These are phyloP conservation scores for Myxozyma lipomycoides DNA, from an alignment of 805 yeast genomes.

Conservation along the genomic window DNA sequence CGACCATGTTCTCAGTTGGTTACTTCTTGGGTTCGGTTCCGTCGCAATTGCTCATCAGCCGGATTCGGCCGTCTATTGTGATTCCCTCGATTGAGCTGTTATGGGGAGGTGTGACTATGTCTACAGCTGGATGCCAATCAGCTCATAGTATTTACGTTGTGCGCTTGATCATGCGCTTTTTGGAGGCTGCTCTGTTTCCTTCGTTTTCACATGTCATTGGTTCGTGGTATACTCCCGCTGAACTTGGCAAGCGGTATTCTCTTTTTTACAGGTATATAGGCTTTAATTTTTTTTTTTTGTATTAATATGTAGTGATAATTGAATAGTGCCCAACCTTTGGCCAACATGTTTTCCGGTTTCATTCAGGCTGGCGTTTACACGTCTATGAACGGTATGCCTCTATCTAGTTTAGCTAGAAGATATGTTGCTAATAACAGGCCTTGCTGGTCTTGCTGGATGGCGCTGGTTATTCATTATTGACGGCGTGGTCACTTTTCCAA, in stretches of 20 bases:
- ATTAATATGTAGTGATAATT: too few relatives aligned
- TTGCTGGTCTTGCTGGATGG: slow-evolving; percentile 59
- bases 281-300: slow-evolving; percentile 54
- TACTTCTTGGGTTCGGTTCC: slow-evolving; percentile 42
- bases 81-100: slow-evolving; percentile 30
- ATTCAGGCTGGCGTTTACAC: slow-evolving; percentile 55
- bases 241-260: slow-evolving; percentile 16
- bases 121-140: slow-evolving; percentile 30
- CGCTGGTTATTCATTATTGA: slow-evolving; percentile 30
- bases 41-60: slow-evolving; percentile 34
- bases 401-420: too few relatives aligned
- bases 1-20: slow-evolving; percentile 58
- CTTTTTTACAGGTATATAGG: slow-evolving; percentile 10
- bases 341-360: slow-evolving; percentile 58
- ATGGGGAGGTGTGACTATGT: slow-evolving; percentile 32
- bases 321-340: slow-evolving; percentile 60
- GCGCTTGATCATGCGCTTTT: slow-evolving; percentile 34
- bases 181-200: slow-evolving; percentile 28
- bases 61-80: slow-evolving; percentile 30
- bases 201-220: slow-evolving; percentile 29
- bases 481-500: slow-evolving; percentile 44
- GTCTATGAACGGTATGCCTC: slow-evolving; percentile 41
- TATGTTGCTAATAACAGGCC: too few relatives aligned
- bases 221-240: slow-evolving; percentile 19
- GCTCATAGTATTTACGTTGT: slow-evolving; percentile 31